Percentiles rank a stretch among this genome's conserved stretches.
Conservation (phyloP, 2,329 filamentous ascomycete genomes). For the Zasmidium angulare region DNA sequence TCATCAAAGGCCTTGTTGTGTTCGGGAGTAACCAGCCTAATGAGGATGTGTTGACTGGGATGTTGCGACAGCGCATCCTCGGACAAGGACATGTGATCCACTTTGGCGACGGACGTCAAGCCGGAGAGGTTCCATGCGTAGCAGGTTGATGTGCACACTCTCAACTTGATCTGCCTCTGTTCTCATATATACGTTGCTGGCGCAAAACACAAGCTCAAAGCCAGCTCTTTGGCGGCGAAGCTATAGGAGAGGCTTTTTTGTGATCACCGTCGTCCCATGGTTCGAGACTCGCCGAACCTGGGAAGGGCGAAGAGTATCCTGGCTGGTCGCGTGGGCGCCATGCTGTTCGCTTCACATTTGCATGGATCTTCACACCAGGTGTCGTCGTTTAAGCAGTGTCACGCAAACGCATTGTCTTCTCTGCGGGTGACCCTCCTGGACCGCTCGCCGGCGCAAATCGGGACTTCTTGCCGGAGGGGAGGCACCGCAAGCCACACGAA, state of each 20-base stretch:
- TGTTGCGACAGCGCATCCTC: neutral
- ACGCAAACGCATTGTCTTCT: neutral
- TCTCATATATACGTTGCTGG: neutral
- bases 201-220: neutral
- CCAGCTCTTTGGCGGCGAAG: neutral
- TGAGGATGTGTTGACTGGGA: neutral
- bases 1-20: neutral
- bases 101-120: neutral
- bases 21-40: neutral
- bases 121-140: neutral
- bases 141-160: neutral
- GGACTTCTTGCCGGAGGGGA: neutral
- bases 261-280: constrained; percentile 2
- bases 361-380: neutral
- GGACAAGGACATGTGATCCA: neutral
- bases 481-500: neutral
- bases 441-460: neutral
- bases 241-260: neutral
- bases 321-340: constrained; percentile 9
- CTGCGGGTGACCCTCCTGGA: neutral
- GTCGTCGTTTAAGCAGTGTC: neutral
- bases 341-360: constrained; percentile 1
- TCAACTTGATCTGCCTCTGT: neutral
- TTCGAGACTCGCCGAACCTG: constrained; percentile 4
- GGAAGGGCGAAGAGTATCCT: constrained; percentile 3